phyloP scores from a whole-genome alignment of 2,329 filamentous ascomycete species.

The Penicillium italicum region DNA sequence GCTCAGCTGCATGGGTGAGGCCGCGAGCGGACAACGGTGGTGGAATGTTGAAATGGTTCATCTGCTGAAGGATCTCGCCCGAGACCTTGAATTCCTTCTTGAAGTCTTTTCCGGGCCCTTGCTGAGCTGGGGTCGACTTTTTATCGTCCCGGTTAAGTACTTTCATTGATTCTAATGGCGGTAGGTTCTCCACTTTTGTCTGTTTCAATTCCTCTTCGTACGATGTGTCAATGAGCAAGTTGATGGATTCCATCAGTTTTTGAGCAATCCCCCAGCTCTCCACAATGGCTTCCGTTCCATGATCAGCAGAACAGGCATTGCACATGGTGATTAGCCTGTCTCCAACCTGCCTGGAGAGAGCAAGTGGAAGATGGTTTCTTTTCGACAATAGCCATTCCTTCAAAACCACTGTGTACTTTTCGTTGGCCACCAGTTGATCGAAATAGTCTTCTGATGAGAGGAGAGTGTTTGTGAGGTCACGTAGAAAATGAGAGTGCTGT shows the following conservation, averaged over 20 bases:
- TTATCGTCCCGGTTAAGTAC: conserved; percentile 7
- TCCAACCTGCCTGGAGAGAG: not conserved
- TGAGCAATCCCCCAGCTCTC: conserved; percentile 3
- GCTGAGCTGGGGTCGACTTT: not conserved
- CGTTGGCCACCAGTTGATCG: conserved; percentile 8
- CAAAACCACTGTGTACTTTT: conserved; percentile 1
- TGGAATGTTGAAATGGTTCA: not conserved
- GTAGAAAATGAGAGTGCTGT: conserved; percentile 1
- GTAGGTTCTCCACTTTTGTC: not conserved
- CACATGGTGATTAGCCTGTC: conserved; percentile 9
- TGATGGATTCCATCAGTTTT: conserved; percentile 1
- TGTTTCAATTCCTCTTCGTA: not conserved
- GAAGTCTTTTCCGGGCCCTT: not conserved
- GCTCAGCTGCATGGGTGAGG: not conserved
- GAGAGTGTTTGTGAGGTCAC: not conserved
- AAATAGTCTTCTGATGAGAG: conserved; percentile 3
- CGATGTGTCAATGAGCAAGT: not conserved
- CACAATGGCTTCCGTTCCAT: not conserved
- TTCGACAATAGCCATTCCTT: conserved; percentile 9
- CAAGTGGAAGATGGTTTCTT: conserved; percentile 5
- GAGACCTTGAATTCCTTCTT: conserved; percentile 1
- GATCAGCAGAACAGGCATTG: conserved; percentile 6
- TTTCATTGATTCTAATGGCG: conserved; percentile 7
- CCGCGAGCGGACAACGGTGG: not conserved
- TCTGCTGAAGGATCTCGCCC: not conserved